Evolutionary conservation across 345 rosid genomes (phyloP).

Genomic region (Salix arbutifolia): DNA sequence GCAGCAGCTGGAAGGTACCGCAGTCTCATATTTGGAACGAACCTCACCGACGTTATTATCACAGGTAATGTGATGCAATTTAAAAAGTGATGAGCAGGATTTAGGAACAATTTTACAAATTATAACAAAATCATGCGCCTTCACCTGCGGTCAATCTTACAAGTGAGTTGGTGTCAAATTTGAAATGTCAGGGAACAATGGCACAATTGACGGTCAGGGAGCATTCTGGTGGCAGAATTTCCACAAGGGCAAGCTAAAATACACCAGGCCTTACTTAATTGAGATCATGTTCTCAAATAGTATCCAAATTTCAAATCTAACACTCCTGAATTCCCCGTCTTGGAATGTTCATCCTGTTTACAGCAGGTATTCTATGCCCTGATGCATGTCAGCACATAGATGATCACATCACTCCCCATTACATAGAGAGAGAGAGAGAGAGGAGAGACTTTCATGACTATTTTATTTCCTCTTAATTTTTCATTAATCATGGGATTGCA

Average conservation of each 20-base stretch:
- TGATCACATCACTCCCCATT: too few species aligned
- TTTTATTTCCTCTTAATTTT: not conserved
- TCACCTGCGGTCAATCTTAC: not conserved
- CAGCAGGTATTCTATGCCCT: constrained; percentile 47
- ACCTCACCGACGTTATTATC: constrained; percentile 76
- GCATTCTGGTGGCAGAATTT: constrained; percentile 88
- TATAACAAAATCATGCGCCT: not conserved
- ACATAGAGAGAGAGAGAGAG: too few species aligned
- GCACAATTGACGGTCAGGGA: constrained; percentile 89
- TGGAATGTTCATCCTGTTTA: constrained; percentile 95
- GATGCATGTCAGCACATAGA: not conserved
- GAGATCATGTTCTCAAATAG: constrained; percentile 66
- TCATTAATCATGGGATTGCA: constrained; percentile 25
- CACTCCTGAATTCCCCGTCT: constrained; percentile 78
- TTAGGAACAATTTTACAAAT: not conserved
- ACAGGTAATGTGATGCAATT: constrained; percentile 46
- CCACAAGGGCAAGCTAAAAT: constrained; percentile 69
- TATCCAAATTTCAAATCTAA: constrained; percentile 76
- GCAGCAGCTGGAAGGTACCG: constrained; percentile 77
- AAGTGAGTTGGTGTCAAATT: not conserved
- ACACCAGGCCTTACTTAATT: constrained; percentile 81
- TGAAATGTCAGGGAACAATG: constrained; percentile 54
- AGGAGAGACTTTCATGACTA: not conserved
- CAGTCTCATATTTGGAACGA: constrained; percentile 78
- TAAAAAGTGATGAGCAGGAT: not conserved